Conservation (phyloP, 495 filamentous ascomycete species). For the Penicillium samsonianum region DNA sequence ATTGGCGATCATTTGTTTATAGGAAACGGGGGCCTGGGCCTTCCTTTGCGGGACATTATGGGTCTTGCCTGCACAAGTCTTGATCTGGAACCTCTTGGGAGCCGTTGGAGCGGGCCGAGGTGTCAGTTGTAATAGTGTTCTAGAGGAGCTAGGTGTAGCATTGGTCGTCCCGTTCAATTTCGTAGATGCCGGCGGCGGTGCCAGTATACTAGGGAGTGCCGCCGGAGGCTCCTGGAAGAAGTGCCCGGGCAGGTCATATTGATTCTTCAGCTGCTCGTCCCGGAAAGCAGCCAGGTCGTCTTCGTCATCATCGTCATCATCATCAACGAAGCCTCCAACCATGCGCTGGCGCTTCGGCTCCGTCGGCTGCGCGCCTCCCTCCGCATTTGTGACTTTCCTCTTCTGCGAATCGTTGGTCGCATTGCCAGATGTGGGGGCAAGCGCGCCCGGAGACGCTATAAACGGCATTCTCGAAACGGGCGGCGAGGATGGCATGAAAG, state of each 20-base stretch:
- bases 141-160: slow-evolving; percentile 8
- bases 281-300: slow-evolving; percentile 34
- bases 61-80: slow-evolving; percentile 66
- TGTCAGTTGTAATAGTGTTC: slow-evolving; percentile 14
- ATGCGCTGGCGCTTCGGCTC: slow-evolving; percentile 45
- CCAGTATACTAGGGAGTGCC: slow-evolving; percentile 6
- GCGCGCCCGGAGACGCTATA: slow-evolving; percentile 56
- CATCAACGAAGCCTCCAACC: slow-evolving; percentile 50
- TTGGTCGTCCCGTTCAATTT: slow-evolving; percentile 2
- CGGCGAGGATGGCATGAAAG: slow-evolving; percentile 35
- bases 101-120: slow-evolving; percentile 18
- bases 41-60: slow-evolving; percentile 57
- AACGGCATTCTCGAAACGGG: slow-evolving; percentile 56
- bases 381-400: slow-evolving; percentile 44
- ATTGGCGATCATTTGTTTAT: slow-evolving; percentile 66
- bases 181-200: slow-evolving; percentile 12
- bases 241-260: slow-evolving; percentile 41
- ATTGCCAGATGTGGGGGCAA: slow-evolving; percentile 12
- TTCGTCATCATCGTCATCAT: slow-evolving; percentile 46
- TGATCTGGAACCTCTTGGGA: slow-evolving; percentile 47
- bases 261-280: slow-evolving; percentile 41
- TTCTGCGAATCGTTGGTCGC: slow-evolving; percentile 36
- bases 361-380: slow-evolving; percentile 37
- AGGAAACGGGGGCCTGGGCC: slow-evolving; percentile 52
- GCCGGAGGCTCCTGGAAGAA: slow-evolving; percentile 18